phyloP scores from a whole-genome alignment of 805 yeast genomes.

The Yarrowia hollandica region DNA sequence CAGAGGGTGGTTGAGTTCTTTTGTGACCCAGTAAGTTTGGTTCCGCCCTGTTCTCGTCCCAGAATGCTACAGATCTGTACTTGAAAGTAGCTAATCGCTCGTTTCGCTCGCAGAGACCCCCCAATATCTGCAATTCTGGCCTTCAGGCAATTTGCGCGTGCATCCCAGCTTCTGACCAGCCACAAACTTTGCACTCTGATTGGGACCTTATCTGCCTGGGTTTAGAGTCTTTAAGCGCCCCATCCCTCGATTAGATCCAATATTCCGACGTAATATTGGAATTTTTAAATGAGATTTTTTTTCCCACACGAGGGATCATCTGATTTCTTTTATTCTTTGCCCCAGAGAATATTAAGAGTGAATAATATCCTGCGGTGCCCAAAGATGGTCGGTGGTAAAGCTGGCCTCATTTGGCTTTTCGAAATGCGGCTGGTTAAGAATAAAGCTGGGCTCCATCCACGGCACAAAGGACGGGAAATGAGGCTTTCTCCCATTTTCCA shows the following conservation, averaged over 20 bases:
- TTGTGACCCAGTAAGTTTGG: too few species aligned
- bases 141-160: constrained; percentile 5
- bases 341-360: background rate
- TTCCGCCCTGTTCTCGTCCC: too few species aligned
- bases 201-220: constrained; percentile 19
- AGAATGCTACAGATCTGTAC: background rate
- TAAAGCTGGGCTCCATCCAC: background rate
- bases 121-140: too few species aligned
- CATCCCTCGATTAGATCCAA: background rate
- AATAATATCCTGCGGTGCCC: background rate
- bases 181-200: constrained; percentile 9
- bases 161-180: constrained; percentile 4
- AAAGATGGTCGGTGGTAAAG: background rate
- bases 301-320: background rate
- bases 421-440: constrained; percentile 18
- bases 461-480: background rate
- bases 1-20: background rate
- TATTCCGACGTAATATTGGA: background rate
- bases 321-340: background rate
- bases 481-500: too few species aligned
- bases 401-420: constrained; percentile 1
- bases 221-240: background rate
- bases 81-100: background rate
- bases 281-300: background rate
- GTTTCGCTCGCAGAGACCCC: background rate